Evolutionary conservation across 176 grass and related monocot species (phyloP).

Genomic region (Aegilops speltoides): DNA sequence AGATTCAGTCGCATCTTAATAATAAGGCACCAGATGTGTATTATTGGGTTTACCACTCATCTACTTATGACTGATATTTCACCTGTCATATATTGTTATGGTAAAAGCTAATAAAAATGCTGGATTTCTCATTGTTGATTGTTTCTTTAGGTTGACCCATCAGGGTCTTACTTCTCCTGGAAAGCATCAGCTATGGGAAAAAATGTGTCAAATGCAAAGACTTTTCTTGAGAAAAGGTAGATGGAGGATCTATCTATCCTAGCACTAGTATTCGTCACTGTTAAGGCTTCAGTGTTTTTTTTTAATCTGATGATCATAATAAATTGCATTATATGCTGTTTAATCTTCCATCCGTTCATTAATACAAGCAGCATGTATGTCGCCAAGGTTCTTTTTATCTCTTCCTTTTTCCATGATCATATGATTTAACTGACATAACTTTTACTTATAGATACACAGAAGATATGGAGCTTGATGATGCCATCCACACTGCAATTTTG

Average conservation of each 20-base stretch:
- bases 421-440: slow-evolving; percentile 3
- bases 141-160: slow-evolving; percentile 82
- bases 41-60: neutral
- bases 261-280: slow-evolving; percentile 7
- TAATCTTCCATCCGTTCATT: neutral
- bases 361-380: neutral
- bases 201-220: slow-evolving; percentile 97
- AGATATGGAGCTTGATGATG: slow-evolving; percentile 99
- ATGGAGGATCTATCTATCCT: neutral
- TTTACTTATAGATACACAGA: slow-evolving; percentile 72
- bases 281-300: neutral
- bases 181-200: slow-evolving; percentile 99
- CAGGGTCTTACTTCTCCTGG: slow-evolving; percentile 98
- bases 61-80: slow-evolving; percentile 10
- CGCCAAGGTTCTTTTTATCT: neutral
- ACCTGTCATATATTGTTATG: neutral
- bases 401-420: neutral
- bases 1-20: neutral
- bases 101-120: slow-evolving; percentile 8
- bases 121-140: slow-evolving; percentile 1
- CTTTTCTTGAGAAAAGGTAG: slow-evolving; percentile 97
- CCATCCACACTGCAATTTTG: slow-evolving; percentile 95
- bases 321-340: neutral
- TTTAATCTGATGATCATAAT: slow-evolving; percentile 17
- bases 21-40: neutral